Evolutionary conservation across 2,329 filamentous ascomycete genomes (phyloP).

Genomic region (Coniochaeta sp.): DNA sequence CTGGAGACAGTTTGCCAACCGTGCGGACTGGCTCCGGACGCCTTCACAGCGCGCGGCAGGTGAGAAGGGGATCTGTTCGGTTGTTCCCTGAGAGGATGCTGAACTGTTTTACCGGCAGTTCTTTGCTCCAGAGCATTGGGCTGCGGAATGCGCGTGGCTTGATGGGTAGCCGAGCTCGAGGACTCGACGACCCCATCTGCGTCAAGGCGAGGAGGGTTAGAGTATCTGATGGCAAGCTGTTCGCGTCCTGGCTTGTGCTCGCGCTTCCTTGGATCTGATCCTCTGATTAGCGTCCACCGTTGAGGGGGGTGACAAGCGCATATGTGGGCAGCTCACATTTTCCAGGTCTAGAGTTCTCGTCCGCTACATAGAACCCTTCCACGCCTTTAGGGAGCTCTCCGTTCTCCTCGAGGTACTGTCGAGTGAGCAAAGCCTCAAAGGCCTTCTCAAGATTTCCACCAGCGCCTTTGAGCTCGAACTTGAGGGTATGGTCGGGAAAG

Average conservation of each 20-base stretch:
- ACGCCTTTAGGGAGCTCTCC: slow-evolving; percentile 62
- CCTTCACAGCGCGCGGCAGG: neutral
- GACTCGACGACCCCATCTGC: neutral
- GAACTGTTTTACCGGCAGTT: neutral
- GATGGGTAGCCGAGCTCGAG: neutral
- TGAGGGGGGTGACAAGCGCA: too few species aligned
- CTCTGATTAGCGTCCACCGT: neutral
- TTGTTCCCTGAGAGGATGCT: neutral
- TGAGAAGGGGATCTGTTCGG: neutral
- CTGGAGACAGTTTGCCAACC: neutral
- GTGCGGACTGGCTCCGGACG: neutral
- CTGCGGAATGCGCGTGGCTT: neutral
- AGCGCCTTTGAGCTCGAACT: slow-evolving; percentile 58
- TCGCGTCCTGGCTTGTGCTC: neutral
- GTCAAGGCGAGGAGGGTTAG: neutral
- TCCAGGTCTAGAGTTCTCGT: slow-evolving; percentile 27
- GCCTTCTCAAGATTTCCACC: slow-evolving; percentile 60
- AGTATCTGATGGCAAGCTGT: neutral
- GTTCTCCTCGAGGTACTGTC: slow-evolving; percentile 66
- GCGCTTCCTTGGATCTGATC: neutral
- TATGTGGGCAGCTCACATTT: slow-evolving; percentile 28
- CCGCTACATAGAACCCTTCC: slow-evolving; percentile 67
- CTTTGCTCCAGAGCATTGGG: neutral
- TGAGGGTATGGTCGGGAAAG: slow-evolving; percentile 58
- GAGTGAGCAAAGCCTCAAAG: slow-evolving; percentile 74